These are phyloP conservation scores for Arabis hirsuta DNA, from an alignment of 345 rosid species.

Conservation along the genomic window DNA sequence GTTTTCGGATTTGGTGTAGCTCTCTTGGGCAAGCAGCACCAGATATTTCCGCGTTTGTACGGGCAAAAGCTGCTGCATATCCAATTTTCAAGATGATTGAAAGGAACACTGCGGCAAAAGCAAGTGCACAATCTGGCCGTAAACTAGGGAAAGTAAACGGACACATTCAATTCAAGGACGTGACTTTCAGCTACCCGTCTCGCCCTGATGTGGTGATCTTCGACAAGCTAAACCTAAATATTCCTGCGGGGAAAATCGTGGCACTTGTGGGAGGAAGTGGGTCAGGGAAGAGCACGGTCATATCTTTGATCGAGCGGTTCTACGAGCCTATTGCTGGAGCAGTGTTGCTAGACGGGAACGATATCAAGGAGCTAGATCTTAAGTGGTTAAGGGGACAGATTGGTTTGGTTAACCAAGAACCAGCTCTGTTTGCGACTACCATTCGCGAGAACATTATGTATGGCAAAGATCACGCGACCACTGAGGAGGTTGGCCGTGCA, in stretches of 20 bases:
- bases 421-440: conserved; percentile 83
- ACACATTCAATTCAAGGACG: conserved; percentile 74
- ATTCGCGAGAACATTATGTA: conserved; percentile 89
- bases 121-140: conserved; percentile 58
- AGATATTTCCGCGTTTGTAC: conserved; percentile 74
- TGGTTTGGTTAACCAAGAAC: conserved; percentile 95
- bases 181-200: conserved; percentile 80
- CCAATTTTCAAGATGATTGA: conserved; percentile 95
- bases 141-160: conserved; percentile 69
- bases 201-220: conserved; percentile 79
- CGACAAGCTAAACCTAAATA: conserved; percentile 56
- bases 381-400: conserved; percentile 87
- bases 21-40: conserved; percentile 97
- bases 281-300: conserved; percentile 92
- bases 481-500: conserved; percentile 70
- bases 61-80: conserved; percentile 90
- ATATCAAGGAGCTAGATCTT: conserved; percentile 67
- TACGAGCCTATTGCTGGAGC: conserved; percentile 80
- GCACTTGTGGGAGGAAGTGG: conserved; percentile 99
- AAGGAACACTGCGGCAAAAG: conserved; percentile 62
- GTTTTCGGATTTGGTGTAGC: conserved; percentile 43
- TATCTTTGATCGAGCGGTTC: conserved; percentile 91
- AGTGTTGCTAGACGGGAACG: conserved; percentile 65
- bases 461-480: conserved; percentile 79
- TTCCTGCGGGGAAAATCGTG: conserved; percentile 81